Evolutionary conservation across 2,329 filamentous ascomycete species (phyloP).

Genomic region (Orbilia javanica): DNA sequence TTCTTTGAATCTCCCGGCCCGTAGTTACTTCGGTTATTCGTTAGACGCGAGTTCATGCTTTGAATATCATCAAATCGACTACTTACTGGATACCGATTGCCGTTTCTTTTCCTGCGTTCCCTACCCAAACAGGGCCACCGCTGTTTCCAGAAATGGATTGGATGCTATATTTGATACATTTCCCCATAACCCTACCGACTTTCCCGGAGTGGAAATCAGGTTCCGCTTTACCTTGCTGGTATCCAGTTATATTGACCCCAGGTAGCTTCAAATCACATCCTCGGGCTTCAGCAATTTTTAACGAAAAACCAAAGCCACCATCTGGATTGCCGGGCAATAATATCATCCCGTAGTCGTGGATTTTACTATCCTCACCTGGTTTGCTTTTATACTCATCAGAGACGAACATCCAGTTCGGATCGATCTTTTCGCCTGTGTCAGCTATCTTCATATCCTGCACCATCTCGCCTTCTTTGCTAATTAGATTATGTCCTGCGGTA

Average conservation of each 20-base stretch:
- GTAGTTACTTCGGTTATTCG: background rate
- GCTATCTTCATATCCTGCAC: background rate
- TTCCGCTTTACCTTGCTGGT: background rate
- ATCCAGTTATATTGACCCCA: background rate
- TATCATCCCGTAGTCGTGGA: conserved; percentile 9
- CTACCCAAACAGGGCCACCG: conserved; percentile 10
- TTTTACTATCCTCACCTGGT: background rate
- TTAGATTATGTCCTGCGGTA: background rate
- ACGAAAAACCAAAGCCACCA: background rate
- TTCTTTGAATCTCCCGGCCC: background rate
- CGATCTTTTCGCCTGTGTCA: no score
- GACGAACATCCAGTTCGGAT: background rate
- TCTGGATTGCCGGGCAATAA: background rate
- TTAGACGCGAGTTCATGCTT: background rate
- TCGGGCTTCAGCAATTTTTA: background rate
- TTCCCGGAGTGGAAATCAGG: background rate
- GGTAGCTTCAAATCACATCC: background rate
- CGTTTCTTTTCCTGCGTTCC: background rate
- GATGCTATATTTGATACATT: background rate
- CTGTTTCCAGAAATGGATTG: background rate
- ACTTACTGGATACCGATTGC: conserved; percentile 5
- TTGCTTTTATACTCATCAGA: background rate
- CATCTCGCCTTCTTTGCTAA: background rate
- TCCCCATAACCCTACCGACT: background rate
- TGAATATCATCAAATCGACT: background rate